Conservation (phyloP, 148 eudicot species). For the Chenopodium quinoa region DNA sequence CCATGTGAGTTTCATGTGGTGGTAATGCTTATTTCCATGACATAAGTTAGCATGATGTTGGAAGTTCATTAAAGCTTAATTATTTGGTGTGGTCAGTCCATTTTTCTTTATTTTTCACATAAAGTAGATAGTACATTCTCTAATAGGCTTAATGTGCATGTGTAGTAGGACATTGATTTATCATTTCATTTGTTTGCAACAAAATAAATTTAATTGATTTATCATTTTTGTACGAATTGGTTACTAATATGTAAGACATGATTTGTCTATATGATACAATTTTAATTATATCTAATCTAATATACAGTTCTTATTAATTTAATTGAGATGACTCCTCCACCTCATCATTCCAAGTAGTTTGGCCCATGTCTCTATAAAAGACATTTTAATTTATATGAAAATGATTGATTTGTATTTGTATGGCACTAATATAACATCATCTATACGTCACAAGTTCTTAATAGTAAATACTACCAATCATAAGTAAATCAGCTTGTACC, state of each 20-base stretch:
- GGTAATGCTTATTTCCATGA: neutral
- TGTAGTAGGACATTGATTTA: constrained; percentile 3
- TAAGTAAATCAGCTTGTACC: no score
- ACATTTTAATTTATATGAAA: no score
- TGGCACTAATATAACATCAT: no score
- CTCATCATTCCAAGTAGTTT: neutral
- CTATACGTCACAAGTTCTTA: no score
- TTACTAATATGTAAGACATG: neutral
- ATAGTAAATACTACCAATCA: no score
- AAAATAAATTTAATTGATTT: no score
- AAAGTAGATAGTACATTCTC: neutral
- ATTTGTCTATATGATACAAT: neutral
- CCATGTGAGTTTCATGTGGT: constrained; percentile 25
- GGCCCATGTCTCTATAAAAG: no score
- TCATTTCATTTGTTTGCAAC: neutral
- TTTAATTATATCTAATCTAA: neutral
- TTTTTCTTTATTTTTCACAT: neutral
- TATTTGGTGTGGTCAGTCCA: neutral
- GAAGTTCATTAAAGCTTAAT: neutral
- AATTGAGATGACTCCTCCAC: neutral
- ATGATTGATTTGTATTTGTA: no score
- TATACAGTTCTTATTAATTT: neutral
- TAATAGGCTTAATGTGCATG: neutral
- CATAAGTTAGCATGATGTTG: constrained; percentile 1
- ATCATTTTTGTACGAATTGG: neutral